Evolutionary conservation across 345 rosid genomes (phyloP).

Genomic region (Eucalyptus polyanthemos): DNA sequence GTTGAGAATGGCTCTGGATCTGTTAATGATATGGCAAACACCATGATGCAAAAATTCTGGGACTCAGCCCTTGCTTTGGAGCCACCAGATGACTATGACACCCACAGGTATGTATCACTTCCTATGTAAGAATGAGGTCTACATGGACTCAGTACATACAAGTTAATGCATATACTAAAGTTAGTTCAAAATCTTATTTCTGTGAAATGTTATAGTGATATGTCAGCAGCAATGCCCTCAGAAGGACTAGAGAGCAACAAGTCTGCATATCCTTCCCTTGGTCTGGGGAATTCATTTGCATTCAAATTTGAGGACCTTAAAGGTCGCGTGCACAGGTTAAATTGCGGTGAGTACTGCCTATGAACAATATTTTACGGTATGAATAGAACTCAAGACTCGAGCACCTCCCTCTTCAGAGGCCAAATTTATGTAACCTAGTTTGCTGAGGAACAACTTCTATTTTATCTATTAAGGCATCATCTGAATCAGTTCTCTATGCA

Average conservation of each 20-base stretch:
- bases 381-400: neutral
- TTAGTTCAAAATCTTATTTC: neutral
- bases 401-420: neutral
- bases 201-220: slow-evolving; percentile 40
- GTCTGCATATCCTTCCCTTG: slow-evolving; percentile 59
- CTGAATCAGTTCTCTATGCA: neutral
- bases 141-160: neutral
- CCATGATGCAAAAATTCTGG: slow-evolving; percentile 99
- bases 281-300: slow-evolving; percentile 70
- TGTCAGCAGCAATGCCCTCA: slow-evolving; percentile 65
- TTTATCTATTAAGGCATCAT: neutral
- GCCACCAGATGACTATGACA: slow-evolving; percentile 80
- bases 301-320: slow-evolving; percentile 80
- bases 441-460: neutral
- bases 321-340: slow-evolving; percentile 88
- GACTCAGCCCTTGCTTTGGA: slow-evolving; percentile 94
- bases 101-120: slow-evolving; percentile 60
- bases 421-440: neutral
- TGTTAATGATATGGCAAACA: slow-evolving; percentile 79
- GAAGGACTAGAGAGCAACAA: slow-evolving; percentile 54
- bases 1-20: slow-evolving; percentile 85
- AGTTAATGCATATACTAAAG: neutral
- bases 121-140: neutral
- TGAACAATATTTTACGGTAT: neutral
- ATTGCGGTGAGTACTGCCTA: slow-evolving; percentile 34